phyloP scores from a whole-genome alignment of 257 asterid species.

The Solanum acaule region DNA sequence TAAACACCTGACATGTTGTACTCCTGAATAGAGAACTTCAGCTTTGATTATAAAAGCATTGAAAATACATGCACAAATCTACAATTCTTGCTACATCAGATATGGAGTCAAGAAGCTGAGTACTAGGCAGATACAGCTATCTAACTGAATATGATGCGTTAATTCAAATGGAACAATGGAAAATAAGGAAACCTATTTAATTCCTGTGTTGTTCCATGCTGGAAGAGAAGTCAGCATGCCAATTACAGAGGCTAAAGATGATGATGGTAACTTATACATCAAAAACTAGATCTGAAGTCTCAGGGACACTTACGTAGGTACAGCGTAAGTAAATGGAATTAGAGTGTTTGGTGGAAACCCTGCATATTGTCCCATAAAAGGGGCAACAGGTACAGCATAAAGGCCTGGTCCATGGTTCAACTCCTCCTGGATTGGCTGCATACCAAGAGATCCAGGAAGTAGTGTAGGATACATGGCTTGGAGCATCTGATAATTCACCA shows the following conservation, averaged over 20 bases:
- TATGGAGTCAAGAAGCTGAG: neutral
- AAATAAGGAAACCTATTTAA: neutral
- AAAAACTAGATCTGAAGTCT: neutral
- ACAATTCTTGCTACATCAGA: neutral
- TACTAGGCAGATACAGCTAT: neutral
- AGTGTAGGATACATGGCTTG: slow-evolving; percentile 23
- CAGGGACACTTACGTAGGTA: slow-evolving; percentile 66
- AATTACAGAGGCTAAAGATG: neutral
- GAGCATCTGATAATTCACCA: slow-evolving; percentile 13
- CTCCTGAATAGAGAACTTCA: neutral
- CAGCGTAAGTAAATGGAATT: slow-evolving; percentile 73
- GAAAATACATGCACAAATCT: neutral
- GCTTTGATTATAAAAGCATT: neutral
- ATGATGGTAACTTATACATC: neutral
- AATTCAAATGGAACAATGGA: neutral
- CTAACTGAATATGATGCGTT: neutral
- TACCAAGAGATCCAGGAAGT: slow-evolving; percentile 12
- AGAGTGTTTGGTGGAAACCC: slow-evolving; percentile 57
- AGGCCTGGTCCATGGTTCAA: slow-evolving; percentile 78
- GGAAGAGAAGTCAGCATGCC: neutral
- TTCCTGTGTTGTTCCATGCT: neutral
- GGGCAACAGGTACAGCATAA: slow-evolving; percentile 73
- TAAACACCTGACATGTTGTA: neutral
- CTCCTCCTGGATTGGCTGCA: slow-evolving; percentile 47
- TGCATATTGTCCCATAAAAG: slow-evolving; percentile 40